phyloP scores from a whole-genome alignment of 2,329 filamentous ascomycete species.

The Apiospora saccharicola region DNA sequence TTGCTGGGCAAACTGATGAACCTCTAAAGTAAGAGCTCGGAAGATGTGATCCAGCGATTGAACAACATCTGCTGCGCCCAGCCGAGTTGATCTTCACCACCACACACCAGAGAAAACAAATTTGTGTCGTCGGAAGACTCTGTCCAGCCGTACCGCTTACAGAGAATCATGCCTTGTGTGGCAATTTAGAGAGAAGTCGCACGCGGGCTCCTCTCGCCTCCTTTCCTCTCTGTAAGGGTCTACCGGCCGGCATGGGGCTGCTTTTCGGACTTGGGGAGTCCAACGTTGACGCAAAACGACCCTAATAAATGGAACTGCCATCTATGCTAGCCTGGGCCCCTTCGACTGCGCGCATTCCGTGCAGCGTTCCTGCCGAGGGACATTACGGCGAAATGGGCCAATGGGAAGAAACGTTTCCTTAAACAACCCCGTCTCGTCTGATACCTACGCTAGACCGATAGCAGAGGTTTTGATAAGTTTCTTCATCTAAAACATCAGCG shows the following conservation, averaged over 20 bases:
- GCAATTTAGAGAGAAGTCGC: not conserved
- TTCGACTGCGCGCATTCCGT: not conserved
- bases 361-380: not conserved
- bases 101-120: not conserved
- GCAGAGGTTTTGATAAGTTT: slow-evolving; percentile 5
- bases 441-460: not conserved
- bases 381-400: not conserved
- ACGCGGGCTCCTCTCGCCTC: not conserved
- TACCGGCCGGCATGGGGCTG: not conserved
- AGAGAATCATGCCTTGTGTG: not conserved
- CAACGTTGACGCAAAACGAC: not conserved
- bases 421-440: slow-evolving; percentile 1
- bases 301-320: slow-evolving; percentile 3
- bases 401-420: not conserved
- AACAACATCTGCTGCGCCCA: not conserved
- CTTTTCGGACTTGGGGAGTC: not conserved
- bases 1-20: slow-evolving; percentile 13
- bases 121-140: not conserved
- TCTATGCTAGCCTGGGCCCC: not conserved
- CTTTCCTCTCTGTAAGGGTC: not conserved
- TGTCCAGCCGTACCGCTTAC: not conserved
- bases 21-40: not conserved
- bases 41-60: not conserved
- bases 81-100: not conserved
- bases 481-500: slow-evolving; percentile 8